phyloP scores from a whole-genome alignment of 192 early-diverging fungal species.

The Lunasporangiospora selenospora region DNA sequence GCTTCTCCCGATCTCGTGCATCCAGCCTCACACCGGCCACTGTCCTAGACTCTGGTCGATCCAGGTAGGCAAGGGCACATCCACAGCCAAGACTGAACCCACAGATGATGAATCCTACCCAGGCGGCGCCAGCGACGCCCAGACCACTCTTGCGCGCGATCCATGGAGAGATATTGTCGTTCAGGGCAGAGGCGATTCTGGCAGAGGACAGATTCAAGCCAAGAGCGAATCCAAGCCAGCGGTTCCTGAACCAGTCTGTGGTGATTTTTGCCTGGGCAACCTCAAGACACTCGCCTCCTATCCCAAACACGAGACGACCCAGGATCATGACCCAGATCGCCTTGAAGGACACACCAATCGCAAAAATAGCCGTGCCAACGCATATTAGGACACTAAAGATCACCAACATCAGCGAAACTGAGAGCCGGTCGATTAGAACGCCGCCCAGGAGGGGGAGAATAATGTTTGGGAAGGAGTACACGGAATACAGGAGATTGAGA shows the following conservation, averaged over 20 bases:
- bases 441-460: conserved; percentile 52
- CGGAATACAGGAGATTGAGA: conserved; percentile 54
- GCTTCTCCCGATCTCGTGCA: conserved; percentile 10
- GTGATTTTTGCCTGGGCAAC: conserved; percentile 65
- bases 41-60: conserved; percentile 50
- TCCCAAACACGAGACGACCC: conserved; percentile 68
- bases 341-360: conserved; percentile 56
- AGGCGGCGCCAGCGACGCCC: conserved; percentile 52
- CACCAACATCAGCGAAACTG: conserved; percentile 55
- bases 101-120: conserved; percentile 61
- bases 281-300: conserved; percentile 68
- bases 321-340: conserved; percentile 56
- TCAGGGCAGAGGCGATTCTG: conserved; percentile 61
- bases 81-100: conserved; percentile 49
- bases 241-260: conserved; percentile 65
- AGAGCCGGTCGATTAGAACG: conserved; percentile 61
- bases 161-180: conserved; percentile 65
- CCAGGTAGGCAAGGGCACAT: conserved; percentile 48
- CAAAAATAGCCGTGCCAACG: conserved; percentile 66
- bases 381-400: conserved; percentile 56
- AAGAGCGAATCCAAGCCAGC: conserved; percentile 67
- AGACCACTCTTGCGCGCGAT: conserved; percentile 35
- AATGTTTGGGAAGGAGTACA: conserved; percentile 47
- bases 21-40: conserved; percentile 51
- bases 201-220: conserved; percentile 59